A percentile compares a stretch with the other conserved stretches of the same genome.
phyloP scores from a whole-genome alignment of 208 protist genomes.

The Crithidia bombi region DNA sequence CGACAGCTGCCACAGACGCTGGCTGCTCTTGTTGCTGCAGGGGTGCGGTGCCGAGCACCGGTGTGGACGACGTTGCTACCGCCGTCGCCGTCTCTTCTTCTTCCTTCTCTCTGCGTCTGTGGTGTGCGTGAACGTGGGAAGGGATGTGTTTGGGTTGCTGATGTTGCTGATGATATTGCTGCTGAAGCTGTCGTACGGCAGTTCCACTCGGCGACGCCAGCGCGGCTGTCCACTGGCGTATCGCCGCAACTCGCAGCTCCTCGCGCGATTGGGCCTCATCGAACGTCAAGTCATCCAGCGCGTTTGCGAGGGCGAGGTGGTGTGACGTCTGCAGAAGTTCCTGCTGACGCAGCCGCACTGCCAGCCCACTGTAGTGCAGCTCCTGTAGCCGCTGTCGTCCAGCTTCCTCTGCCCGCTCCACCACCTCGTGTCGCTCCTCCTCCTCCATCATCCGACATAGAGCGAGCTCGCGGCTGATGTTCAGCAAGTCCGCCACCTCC shows the following conservation, averaged over 20 bases:
- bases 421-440: constrained; percentile 16
- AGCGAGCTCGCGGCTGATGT: constrained; percentile 27
- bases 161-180: constrained; percentile 1
- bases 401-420: constrained; percentile 20
- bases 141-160: not conserved
- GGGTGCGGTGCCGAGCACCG: no score
- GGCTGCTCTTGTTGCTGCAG: no score
- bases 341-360: constrained; percentile 29
- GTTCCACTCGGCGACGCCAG: constrained; percentile 24
- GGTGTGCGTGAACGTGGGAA: no score
- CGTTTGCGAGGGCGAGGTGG: constrained; percentile 8
- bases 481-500: constrained; percentile 5
- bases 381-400: constrained; percentile 26
- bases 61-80: no score
- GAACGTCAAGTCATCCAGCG: constrained; percentile 22
- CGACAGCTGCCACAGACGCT: no score
- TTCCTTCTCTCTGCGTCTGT: no score
- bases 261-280: constrained; percentile 24
- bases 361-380: constrained; percentile 23
- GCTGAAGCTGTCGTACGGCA: constrained; percentile 8
- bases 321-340: constrained; percentile 8
- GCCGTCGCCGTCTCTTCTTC: no score
- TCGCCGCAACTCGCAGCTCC: constrained; percentile 22
- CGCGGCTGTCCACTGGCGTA: constrained; percentile 22
- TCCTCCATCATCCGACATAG: constrained; percentile 25